phyloP scores from a whole-genome alignment of 352 stramenopile species.

The Globisporangium okanoganense region DNA sequence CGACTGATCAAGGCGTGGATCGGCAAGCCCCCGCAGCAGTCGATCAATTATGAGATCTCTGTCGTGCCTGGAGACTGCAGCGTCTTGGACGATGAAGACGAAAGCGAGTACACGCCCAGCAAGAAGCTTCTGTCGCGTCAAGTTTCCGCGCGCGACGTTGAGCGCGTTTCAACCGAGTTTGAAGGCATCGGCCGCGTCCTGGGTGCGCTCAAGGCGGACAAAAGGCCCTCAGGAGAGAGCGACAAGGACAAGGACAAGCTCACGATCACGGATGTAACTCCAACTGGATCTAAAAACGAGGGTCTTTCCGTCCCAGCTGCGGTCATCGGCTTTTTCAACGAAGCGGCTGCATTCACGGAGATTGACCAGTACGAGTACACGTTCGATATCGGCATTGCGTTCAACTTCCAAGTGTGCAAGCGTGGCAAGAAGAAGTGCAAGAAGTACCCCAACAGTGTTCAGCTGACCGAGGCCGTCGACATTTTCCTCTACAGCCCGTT shows the following conservation, averaged over 20 bases:
- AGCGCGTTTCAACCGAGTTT: slow-evolving; percentile 5
- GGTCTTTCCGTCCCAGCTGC: background rate
- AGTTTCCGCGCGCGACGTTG: slow-evolving; percentile 7
- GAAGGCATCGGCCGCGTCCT: slow-evolving; percentile 8
- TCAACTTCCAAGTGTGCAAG: slow-evolving; percentile 22
- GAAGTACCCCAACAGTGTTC: slow-evolving; percentile 31
- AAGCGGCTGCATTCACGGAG: slow-evolving; percentile 9
- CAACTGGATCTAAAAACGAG: background rate
- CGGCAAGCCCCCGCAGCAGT: background rate
- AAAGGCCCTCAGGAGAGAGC: background rate
- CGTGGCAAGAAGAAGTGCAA: slow-evolving; percentile 15
- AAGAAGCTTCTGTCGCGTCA: slow-evolving; percentile 9
- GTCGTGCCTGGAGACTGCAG: slow-evolving; percentile 33
- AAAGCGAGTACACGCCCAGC: slow-evolving; percentile 5
- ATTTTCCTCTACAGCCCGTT: slow-evolving; percentile 71
- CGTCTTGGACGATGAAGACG: slow-evolving; percentile 10
- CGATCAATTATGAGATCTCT: slow-evolving; percentile 7
- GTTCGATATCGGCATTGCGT: background rate
- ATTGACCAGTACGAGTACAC: slow-evolving; percentile 10
- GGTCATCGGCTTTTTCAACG: slow-evolving; percentile 18
- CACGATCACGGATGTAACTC: background rate
- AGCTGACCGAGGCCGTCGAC: slow-evolving; percentile 30
- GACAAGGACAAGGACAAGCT: background rate
- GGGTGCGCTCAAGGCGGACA: background rate
- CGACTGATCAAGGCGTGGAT: slow-evolving; percentile 46